These are phyloP conservation scores for Cucumis melo DNA, from an alignment of 306 rosid species.

Conservation along the genomic window DNA sequence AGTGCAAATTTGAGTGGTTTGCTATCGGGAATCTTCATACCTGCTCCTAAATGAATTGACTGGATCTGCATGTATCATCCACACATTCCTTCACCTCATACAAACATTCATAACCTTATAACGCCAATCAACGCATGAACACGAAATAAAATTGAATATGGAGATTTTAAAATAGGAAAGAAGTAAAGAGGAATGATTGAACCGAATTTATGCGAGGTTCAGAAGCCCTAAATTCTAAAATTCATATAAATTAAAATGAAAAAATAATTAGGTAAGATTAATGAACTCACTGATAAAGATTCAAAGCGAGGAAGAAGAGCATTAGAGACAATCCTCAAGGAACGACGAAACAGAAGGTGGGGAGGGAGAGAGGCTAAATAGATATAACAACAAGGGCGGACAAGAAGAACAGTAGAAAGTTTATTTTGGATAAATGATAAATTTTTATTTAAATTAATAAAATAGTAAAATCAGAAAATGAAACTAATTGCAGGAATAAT, in stretches of 20 bases:
- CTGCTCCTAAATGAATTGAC: background rate
- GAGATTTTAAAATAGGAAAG: background rate
- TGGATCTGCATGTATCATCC: background rate
- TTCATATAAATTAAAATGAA: background rate
- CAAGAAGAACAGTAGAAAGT: too few relatives aligned
- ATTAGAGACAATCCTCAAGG: background rate
- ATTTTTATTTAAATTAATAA: too few relatives aligned
- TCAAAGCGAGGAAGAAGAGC: background rate
- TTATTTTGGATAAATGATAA: too few relatives aligned
- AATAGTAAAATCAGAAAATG: too few relatives aligned
- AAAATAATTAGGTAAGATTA: background rate
- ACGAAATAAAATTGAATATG: background rate
- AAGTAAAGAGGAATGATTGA: background rate
- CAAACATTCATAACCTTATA: background rate
- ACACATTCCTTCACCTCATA: background rate
- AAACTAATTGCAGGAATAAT: too few relatives aligned
- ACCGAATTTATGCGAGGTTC: background rate
- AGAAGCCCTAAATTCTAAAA: background rate
- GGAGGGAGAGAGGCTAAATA: background rate
- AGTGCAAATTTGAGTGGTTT: conserved; percentile 3
- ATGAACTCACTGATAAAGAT: background rate
- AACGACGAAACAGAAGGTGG: background rate
- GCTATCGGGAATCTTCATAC: background rate
- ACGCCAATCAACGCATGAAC: background rate
- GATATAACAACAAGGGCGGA: too few relatives aligned